Evolutionary conservation across 2,329 filamentous ascomycete species (phyloP).

Genomic region (Aspergillus alliaceus): DNA sequence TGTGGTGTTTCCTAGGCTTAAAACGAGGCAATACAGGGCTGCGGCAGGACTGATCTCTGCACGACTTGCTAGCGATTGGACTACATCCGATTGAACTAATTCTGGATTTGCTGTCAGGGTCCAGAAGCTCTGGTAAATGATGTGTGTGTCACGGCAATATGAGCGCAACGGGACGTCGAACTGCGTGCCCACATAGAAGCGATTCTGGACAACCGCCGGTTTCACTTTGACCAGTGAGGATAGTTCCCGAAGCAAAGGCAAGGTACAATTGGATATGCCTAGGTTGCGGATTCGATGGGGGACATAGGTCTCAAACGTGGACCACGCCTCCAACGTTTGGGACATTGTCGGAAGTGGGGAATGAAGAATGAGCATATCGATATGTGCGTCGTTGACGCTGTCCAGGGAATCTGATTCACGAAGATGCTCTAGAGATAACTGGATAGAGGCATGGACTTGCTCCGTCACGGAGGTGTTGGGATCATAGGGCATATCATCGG

Average conservation of each 20-base stretch:
- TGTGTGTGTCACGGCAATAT: slow-evolving; percentile 53
- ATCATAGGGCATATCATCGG: slow-evolving; percentile 63
- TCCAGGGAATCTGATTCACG: slow-evolving; percentile 26
- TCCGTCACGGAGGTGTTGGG: slow-evolving; percentile 57
- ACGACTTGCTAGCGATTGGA: slow-evolving; percentile 50
- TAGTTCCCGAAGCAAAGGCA: slow-evolving; percentile 57
- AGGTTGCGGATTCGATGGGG: slow-evolving; percentile 64
- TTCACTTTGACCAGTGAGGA: slow-evolving; percentile 47
- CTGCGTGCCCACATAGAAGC: slow-evolving; percentile 61
- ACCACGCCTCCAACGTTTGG: slow-evolving; percentile 65
- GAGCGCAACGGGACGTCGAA: slow-evolving; percentile 63
- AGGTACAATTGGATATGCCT: slow-evolving; percentile 74
- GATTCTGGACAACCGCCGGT: slow-evolving; percentile 71
- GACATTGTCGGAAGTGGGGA: slow-evolving; percentile 53
- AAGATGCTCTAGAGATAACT: slow-evolving; percentile 66
- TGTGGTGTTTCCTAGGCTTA: slow-evolving; percentile 51
- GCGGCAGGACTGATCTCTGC: slow-evolving; percentile 45
- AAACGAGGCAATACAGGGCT: slow-evolving; percentile 58
- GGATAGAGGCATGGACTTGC: slow-evolving; percentile 67
- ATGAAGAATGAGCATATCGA: slow-evolving; percentile 62
- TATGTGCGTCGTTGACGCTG: slow-evolving; percentile 47
- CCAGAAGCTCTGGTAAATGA: slow-evolving; percentile 63
- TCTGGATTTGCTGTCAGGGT: slow-evolving; percentile 60
- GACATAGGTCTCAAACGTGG: slow-evolving; percentile 64
- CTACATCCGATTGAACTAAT: slow-evolving; percentile 49